Conservation (phyloP, 768 basidiomycete species). For the Mycena rosella region DNA sequence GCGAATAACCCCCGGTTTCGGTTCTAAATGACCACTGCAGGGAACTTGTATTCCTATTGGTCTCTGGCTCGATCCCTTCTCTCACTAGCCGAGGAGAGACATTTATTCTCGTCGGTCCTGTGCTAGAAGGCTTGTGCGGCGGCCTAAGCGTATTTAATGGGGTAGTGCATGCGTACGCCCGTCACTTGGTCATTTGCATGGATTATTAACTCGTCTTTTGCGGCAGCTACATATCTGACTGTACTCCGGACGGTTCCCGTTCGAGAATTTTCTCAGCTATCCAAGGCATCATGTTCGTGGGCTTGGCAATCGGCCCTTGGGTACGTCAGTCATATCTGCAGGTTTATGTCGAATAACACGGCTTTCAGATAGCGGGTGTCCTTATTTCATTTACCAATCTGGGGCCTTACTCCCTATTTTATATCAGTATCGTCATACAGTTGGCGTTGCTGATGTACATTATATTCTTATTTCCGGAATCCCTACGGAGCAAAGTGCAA, state of each 20-base stretch:
- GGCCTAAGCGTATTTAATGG: slow-evolving; percentile 75
- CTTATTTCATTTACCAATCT: slow-evolving; percentile 71
- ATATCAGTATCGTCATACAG: slow-evolving; percentile 56
- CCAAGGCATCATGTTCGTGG: slow-evolving; percentile 81
- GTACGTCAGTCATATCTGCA: slow-evolving; percentile 54
- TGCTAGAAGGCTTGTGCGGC: slow-evolving; percentile 84
- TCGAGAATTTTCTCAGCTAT: slow-evolving; percentile 72
- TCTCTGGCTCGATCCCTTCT: slow-evolving; percentile 68
- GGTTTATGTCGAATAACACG: background rate
- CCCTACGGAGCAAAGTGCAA: slow-evolving; percentile 50
- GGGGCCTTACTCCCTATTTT: slow-evolving; percentile 64
- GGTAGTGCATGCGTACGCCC: slow-evolving; percentile 74
- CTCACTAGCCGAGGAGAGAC: slow-evolving; percentile 70
- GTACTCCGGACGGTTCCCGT: slow-evolving; percentile 65
- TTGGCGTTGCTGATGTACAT: slow-evolving; percentile 54
- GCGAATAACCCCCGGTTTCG: slow-evolving; percentile 20
- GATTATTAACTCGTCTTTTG: slow-evolving; percentile 40
- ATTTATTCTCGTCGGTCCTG: slow-evolving; percentile 81
- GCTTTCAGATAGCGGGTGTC: slow-evolving; percentile 57
- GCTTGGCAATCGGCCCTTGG: slow-evolving; percentile 84
- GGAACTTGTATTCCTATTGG: slow-evolving; percentile 84
- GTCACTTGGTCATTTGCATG: slow-evolving; percentile 57
- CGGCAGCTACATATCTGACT: slow-evolving; percentile 67
- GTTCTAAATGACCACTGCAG: slow-evolving; percentile 53
- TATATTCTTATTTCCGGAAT: slow-evolving; percentile 65